These are phyloP conservation scores for Lojkania enalia DNA, from an alignment of 2,329 filamentous ascomycete genomes.

Conservation along the genomic window DNA sequence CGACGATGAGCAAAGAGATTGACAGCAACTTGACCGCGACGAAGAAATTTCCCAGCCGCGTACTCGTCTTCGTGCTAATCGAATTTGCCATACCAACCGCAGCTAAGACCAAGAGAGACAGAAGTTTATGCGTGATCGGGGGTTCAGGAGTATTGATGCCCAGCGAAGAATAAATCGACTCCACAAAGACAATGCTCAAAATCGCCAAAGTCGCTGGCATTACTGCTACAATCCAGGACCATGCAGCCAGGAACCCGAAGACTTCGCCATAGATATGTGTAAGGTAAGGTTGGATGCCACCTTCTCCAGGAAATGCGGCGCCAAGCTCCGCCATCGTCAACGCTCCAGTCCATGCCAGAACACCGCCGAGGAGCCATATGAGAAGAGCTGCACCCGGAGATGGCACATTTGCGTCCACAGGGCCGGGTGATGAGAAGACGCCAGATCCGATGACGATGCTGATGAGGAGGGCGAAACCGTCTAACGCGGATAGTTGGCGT, in stretches of 20 bases:
- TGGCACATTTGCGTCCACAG: constrained; percentile 66
- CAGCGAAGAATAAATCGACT: constrained; percentile 52
- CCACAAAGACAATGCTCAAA: constrained; percentile 63
- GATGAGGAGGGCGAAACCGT: constrained; percentile 62
- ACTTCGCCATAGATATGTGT: constrained; percentile 64
- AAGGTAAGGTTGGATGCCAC: constrained; percentile 66
- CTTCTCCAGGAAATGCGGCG: constrained; percentile 66
- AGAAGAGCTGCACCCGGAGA: constrained; percentile 62
- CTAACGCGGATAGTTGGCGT: constrained; percentile 33
- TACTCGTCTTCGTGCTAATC: constrained; percentile 49
- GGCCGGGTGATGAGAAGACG: constrained; percentile 66
- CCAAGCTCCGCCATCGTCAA: constrained; percentile 66
- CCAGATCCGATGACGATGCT: constrained; percentile 68
- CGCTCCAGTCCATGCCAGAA: constrained; percentile 67
- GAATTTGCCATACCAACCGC: constrained; percentile 48
- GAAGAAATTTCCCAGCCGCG: constrained; percentile 44
- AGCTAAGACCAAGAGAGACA: constrained; percentile 44
- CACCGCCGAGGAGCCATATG: constrained; percentile 64
- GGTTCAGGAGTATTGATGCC: constrained; percentile 61
- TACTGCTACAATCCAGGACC: constrained; percentile 67
- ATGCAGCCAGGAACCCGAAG: constrained; percentile 64
- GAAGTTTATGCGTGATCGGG: constrained; percentile 45
- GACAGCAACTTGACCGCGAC: constrained; percentile 43
- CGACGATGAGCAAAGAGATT: constrained; percentile 39
- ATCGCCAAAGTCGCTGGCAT: constrained; percentile 69